A percentile compares a stretch with the other conserved stretches of the same genome.
These are phyloP conservation scores for Leccinum sublutescens DNA, from an alignment of 768 basidiomycete genomes.

Conservation along the genomic window DNA sequence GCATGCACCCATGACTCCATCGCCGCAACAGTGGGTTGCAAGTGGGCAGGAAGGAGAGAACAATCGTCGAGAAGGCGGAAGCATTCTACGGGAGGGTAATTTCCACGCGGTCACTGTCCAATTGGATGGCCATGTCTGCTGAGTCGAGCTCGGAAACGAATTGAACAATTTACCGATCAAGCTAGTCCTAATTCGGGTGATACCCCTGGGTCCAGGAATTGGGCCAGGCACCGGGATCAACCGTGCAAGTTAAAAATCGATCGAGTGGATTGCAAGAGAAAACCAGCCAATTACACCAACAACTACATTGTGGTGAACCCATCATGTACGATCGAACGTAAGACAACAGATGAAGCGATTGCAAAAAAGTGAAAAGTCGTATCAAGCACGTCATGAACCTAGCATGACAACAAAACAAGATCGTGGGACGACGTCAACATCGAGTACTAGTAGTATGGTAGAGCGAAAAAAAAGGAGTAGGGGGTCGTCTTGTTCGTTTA, in stretches of 20 bases:
- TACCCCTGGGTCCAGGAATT: too few relatives aligned
- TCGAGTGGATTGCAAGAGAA: slow-evolving; percentile 10
- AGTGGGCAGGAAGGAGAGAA: too few relatives aligned
- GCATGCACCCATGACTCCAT: too few relatives aligned
- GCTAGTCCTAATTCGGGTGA: too few relatives aligned
- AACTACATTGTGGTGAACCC: slow-evolving; percentile 20
- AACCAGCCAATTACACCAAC: slow-evolving; percentile 19
- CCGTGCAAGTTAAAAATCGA: not conserved
- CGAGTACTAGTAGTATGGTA: slow-evolving; percentile 1
- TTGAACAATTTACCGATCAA: too few relatives aligned
- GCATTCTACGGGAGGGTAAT: too few relatives aligned
- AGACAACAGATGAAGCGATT: slow-evolving; percentile 1
- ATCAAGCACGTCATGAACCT: slow-evolving; percentile 24
- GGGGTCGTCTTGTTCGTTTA: not conserved
- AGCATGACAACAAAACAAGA: slow-evolving; percentile 19
- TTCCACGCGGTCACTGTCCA: too few relatives aligned
- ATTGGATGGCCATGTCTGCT: too few relatives aligned
- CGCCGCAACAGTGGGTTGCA: too few relatives aligned
- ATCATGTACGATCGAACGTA: not conserved
- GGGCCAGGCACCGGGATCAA: too few relatives aligned
- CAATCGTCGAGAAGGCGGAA: too few relatives aligned
- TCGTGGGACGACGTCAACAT: not conserved
- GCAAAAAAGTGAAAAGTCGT: slow-evolving; percentile 12
- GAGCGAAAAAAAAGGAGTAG: not conserved
- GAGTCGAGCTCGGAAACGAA: too few relatives aligned